A percentile compares a stretch with the other conserved stretches of the same genome.
Evolutionary conservation across 225 moss, liverwort and hornwort genomes (phyloP).

Genomic region (Climacium dendroides): DNA sequence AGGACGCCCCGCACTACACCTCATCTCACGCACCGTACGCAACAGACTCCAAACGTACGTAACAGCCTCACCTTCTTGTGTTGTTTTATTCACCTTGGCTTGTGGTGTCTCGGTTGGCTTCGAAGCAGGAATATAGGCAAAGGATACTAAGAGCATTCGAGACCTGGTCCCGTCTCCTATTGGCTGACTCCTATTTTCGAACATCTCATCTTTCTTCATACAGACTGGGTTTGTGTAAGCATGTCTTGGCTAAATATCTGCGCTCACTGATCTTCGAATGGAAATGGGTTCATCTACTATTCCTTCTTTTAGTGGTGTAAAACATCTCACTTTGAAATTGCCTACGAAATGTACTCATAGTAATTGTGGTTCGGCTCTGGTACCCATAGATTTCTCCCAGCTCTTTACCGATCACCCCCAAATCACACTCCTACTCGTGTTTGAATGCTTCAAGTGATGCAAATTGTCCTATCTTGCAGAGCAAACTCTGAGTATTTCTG

Average conservation of each 20-base stretch:
- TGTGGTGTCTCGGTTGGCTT: neutral
- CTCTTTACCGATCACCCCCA: neutral
- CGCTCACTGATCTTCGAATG: neutral
- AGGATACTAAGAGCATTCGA: no score
- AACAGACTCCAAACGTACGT: constrained; percentile 32
- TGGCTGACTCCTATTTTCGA: neutral
- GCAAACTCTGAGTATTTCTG: neutral
- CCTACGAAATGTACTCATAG: no score
- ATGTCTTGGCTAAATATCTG: neutral
- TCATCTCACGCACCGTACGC: constrained; percentile 48
- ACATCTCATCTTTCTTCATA: neutral
- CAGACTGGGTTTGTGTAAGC: neutral
- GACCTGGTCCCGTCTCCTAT: no score
- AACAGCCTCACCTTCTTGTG: neutral
- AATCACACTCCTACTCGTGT: neutral
- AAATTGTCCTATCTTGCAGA: neutral
- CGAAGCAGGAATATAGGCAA: neutral
- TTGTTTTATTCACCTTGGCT: neutral
- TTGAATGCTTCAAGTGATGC: no score
- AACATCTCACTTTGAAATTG: neutral
- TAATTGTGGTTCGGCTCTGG: neutral
- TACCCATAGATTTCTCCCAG: neutral
- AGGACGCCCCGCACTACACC: constrained; percentile 44
- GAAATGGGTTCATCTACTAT: neutral
- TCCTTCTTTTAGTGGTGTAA: neutral